Conservation (phyloP, 2,329 filamentous ascomycete genomes). For the Fusarium praegraminearum region DNA sequence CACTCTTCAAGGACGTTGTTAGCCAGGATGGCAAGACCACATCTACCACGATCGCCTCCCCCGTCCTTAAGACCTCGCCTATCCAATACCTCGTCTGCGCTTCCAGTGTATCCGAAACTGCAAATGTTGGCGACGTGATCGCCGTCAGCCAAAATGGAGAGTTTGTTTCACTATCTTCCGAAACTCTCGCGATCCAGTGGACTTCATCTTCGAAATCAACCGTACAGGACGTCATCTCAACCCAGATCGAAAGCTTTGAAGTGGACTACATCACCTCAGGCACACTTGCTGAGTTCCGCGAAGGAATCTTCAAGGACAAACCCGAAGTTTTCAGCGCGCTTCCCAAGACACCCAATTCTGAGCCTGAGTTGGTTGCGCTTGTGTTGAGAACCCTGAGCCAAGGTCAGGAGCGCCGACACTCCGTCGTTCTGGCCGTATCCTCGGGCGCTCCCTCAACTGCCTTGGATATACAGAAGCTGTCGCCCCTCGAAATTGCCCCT, state of each 20-base stretch:
- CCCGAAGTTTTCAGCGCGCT: constrained; percentile 65
- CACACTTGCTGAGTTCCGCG: constrained; percentile 61
- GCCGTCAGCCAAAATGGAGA: constrained; percentile 71
- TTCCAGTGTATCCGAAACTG: constrained; percentile 45
- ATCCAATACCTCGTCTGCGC: constrained; percentile 53
- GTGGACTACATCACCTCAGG: constrained; percentile 64
- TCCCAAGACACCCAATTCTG: constrained; percentile 59
- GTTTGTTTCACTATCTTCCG: constrained; percentile 70
- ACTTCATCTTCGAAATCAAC: constrained; percentile 51
- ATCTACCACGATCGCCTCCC: constrained; percentile 60
- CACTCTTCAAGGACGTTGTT: constrained; percentile 69
- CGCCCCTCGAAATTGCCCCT: constrained; percentile 56
- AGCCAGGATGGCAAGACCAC: constrained; percentile 64
- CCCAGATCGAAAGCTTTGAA: constrained; percentile 53
- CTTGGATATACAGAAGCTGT: constrained; percentile 52
- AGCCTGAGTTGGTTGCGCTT: constrained; percentile 66
- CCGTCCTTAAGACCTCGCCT: constrained; percentile 56
- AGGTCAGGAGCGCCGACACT: constrained; percentile 49
- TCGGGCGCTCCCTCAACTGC: constrained; percentile 41
- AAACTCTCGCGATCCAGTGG: constrained; percentile 56
- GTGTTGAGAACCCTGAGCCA: constrained; percentile 57
- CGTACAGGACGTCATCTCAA: constrained; percentile 53
- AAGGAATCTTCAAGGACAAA: constrained; percentile 67
- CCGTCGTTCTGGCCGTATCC: constrained; percentile 52
- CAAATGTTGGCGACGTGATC: constrained; percentile 58